phyloP scores from a whole-genome alignment of 306 rosid species.

The Crotalaria pallida region DNA sequence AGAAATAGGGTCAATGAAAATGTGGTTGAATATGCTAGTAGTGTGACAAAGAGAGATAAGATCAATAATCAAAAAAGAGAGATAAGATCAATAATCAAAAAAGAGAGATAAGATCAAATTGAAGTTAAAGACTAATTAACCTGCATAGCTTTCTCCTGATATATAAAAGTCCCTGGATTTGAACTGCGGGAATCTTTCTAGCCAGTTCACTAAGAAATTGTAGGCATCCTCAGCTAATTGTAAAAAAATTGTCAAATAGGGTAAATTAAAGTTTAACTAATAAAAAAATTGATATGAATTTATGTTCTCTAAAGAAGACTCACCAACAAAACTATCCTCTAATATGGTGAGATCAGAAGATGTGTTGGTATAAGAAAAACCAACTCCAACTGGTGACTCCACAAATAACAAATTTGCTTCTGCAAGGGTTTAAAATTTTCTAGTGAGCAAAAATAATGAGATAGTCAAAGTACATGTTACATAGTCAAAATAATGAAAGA shows the following conservation, averaged over 20 bases:
- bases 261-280: background rate
- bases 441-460: background rate
- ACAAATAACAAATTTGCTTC: constrained; percentile 53
- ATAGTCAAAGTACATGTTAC: background rate
- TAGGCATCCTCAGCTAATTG: constrained; percentile 53
- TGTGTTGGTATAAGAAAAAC: constrained; percentile 50
- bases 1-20: background rate
- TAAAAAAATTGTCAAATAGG: constrained; percentile 16
- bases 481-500: background rate
- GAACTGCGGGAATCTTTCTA: constrained; percentile 46
- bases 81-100: background rate
- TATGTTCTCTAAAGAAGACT: constrained; percentile 12
- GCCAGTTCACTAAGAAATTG: constrained; percentile 57
- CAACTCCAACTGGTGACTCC: constrained; percentile 63
- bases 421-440: constrained; percentile 20
- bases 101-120: background rate
- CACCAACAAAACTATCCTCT: constrained; percentile 50
- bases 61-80: background rate
- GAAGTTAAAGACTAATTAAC: constrained; percentile 27
- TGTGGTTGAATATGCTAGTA: background rate
- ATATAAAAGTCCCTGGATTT: constrained; percentile 43
- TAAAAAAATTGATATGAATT: background rate
- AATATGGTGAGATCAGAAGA: constrained; percentile 51
- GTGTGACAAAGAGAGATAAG: background rate
- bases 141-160: constrained; percentile 60